Base-by-base conservation (phyloP, 2,329 filamentous ascomycete genomes). In the Botrytis paeoniae region DNA sequence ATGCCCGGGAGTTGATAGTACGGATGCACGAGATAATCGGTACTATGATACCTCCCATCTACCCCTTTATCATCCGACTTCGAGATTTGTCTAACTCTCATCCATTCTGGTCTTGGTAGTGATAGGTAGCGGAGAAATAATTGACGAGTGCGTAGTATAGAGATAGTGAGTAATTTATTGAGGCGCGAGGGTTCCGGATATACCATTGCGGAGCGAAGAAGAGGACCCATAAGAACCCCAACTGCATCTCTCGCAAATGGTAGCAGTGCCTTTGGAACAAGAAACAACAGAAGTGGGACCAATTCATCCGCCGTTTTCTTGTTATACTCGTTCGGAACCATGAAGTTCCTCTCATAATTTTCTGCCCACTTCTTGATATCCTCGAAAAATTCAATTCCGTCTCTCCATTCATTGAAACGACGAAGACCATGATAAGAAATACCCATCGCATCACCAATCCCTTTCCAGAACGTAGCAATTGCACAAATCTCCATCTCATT, bases 401-500 rank as follows among this genome's bases (percentile, higher is more conserved):
- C 84, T 3, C 74, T 77, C 86, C 86, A 89, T 16, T 81, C 29
- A 16, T 45, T n/a, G 35, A 32, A 39, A 16, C 4, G 18, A 5
- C 18, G 9, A 10, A 48, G 51, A 9, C 6, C 25, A 4, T n/a
- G 8, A 76, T 87, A 88, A 65, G 84, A 80, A 74, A 94, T 92
- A 0, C 85, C 86, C 88, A 94, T 91, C 70, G 88, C 87, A 77
- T 93, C 89, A 22, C 92, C 92, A 25, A 93, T 82, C 70, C 85
- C 85, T 81, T 92, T 92, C 92, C 91, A 94, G 78, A 92, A 89
- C 0, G 88, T 89, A 25, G 88, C 89, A 43, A 91, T 81, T 0
- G 91, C 92, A 75, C 90, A 92, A 16, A 84, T 80, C 81, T 95
- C 93, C 81, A 94, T 84, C 0, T 91, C 87, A 25, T 86, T 91